Conservation (phyloP, 352 stramenopile species). For the Pythium monospermum region DNA sequence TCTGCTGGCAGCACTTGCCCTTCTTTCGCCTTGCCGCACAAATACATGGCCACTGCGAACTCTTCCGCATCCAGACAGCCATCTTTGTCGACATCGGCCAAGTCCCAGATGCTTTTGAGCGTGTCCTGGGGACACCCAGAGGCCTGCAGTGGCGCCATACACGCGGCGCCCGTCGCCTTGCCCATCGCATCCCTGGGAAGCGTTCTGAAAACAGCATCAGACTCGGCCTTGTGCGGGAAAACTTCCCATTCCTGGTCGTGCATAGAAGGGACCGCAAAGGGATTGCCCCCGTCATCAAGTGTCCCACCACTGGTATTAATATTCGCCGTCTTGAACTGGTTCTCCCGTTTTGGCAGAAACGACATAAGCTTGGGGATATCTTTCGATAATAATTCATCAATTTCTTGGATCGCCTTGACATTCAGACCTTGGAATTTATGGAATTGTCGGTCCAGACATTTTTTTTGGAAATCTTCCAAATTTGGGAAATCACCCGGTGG, state of each 20-base stretch:
- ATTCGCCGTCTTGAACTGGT: constrained; percentile 26
- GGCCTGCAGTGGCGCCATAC: constrained; percentile 76
- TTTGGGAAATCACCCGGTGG: constrained; percentile 93
- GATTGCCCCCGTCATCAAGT: constrained; percentile 25
- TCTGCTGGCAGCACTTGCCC: constrained; percentile 68
- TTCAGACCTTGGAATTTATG: constrained; percentile 91
- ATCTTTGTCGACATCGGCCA: constrained; percentile 88
- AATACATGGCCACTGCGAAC: constrained; percentile 90
- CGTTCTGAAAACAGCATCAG: constrained; percentile 78
- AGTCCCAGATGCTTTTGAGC: constrained; percentile 86
- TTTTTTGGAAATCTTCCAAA: constrained; percentile 82
- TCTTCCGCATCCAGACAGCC: constrained; percentile 86
- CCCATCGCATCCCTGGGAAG: constrained; percentile 52
- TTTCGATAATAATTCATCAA: constrained; percentile 96
- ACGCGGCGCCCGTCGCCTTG: constrained; percentile 53
- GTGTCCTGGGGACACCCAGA: constrained; percentile 57
- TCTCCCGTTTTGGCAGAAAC: constrained; percentile 53
- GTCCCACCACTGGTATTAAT: too few species aligned
- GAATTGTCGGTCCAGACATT: constrained; percentile 87
- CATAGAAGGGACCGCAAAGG: constrained; percentile 24
- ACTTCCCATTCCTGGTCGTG: constrained; percentile 59
- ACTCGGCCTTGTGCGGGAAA: constrained; percentile 63
- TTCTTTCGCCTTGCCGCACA: constrained; percentile 63
- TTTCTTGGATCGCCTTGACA: constrained; percentile 94
- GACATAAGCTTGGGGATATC: constrained; percentile 95